A percentile compares a stretch with the other conserved stretches of the same genome.
phyloP scores from a whole-genome alignment of 768 basidiomycete genomes.

The Dentipellis fragilis region DNA sequence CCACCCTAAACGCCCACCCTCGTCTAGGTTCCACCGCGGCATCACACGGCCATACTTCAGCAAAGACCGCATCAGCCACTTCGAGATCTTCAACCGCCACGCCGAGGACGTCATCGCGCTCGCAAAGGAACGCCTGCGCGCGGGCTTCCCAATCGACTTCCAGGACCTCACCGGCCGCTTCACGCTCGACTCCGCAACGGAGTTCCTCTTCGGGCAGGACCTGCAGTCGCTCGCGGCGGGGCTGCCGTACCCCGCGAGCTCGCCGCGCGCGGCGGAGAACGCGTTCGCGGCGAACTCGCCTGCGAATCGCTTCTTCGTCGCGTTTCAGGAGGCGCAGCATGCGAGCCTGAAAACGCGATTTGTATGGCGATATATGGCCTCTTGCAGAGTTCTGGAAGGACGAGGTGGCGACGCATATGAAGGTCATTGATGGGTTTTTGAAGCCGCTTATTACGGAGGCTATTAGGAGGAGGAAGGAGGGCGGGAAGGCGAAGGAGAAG shows the following conservation, averaged over 20 bases:
- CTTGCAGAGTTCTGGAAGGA: background rate
- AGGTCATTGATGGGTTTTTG: conserved; percentile 1
- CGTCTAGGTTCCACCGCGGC: conserved; percentile 44
- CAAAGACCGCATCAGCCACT: conserved; percentile 49
- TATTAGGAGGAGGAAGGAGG: conserved; percentile 5
- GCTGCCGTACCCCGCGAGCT: conserved; percentile 38
- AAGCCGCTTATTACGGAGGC: conserved; percentile 5
- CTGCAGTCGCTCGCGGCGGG: conserved; percentile 41
- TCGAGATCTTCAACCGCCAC: conserved; percentile 50
- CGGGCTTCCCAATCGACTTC: conserved; percentile 48
- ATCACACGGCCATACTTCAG: conserved; percentile 58
- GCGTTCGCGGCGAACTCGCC: conserved; percentile 12
- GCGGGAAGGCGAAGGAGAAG: background rate
- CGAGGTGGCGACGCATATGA: background rate
- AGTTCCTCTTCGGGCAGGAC: conserved; percentile 54
- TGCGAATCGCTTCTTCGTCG: conserved; percentile 6
- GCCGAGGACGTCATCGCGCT: conserved; percentile 32
- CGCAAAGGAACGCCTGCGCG: conserved; percentile 37
- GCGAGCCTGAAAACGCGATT: background rate
- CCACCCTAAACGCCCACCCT: background rate
- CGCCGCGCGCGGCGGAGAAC: conserved; percentile 9
- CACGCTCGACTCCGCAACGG: conserved; percentile 57
- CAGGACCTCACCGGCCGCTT: conserved; percentile 56
- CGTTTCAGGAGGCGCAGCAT: conserved; percentile 2
- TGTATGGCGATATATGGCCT: background rate